Base-by-base conservation (phyloP, 345 rosid genomes). In the Zanthoxylum bungeanum region DNA sequence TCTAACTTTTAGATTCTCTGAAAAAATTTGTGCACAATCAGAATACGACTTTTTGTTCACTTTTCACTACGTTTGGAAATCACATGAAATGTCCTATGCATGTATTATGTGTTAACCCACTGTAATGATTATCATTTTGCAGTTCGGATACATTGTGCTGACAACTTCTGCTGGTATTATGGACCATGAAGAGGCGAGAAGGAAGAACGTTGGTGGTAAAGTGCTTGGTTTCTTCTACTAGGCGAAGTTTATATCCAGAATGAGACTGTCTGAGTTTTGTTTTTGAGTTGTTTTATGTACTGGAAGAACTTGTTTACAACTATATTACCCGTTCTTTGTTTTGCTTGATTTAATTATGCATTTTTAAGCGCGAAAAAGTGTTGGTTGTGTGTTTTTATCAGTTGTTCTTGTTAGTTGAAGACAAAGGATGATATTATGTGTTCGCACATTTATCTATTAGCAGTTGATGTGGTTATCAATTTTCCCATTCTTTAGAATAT, bases 101-200 rank as follows among this genome's bases (percentile, higher is more conserved):
- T n/a, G n/a, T n/a, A n/a, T n/a, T n/a, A n/a, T n/a, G n/a, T n/a
- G n/a, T n/a, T n/a, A n/a, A n/a, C n/a, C n/a, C n/a, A n/a, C n/a
- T n/a, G n/a, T n/a, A 14, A 44, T 14, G 0, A 12, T 44, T 19
- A 14, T 40, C 31, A 9, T 58, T 31, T 49, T 78, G 82, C 69
- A 83, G 86, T 83, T 83, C 71, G 86, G 86, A 31, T 83, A 77
- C 64, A 83, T 83, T 34, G 86, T 83, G 66, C 53, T 83, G 80
- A 83, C 86, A 31, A 83, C 86, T 27, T 83, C 86, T 47, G 84
- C 86, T 44, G 86, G 86, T 30, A 83, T 83, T 55, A 83, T 83
- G 86, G 86, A 83, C 73, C 86, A 83, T 61, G 86, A 83, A 65
- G 86, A 83, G 77, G 86, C 86, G 0, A 75, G 86, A 73, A 83